Evolutionary conservation across 176 grass and related monocot genomes (phyloP), one percentile per base, ranked within the genome.

Genomic region (Puccinellia tenuiflora): DNA sequence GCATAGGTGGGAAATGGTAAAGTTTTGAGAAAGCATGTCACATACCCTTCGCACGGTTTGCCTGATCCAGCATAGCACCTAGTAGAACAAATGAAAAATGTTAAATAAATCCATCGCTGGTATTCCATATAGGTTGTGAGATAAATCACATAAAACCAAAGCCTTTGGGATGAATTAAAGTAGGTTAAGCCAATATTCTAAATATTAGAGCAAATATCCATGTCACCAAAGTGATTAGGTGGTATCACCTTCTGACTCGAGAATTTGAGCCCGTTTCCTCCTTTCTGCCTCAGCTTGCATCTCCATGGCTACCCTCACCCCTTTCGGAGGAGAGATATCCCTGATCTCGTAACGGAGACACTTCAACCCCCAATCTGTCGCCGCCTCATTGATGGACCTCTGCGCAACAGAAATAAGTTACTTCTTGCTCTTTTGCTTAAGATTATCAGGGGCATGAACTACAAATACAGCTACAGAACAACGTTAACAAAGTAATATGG

Each of bases 231-330:
- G 79, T 33, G 25, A 11, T 18, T 31, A n/a, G 59, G n/a, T 21
- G 55, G 31, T 64, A 50, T 79, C 54, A 98, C 96, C 96, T 95
- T 98, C 96, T 38, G 96, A 98, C 33, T 95, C 93, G 20, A 98
- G 96, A 84, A 98, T 83, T 83, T 98, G 96, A 34, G 95, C 95
- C 52, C 96, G 91, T 6, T 95, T 98, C 83, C 65, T 98, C 86
- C 96, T 95, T 82, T 98, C 96, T 75, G 96, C 96, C 86, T 98
- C 96, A 16, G 91, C 96, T 73, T 98, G 96, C 96, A 98, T 98
- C 74, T 98, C 96, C 96, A 98, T 98, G 85, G 96, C 96, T 51
- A 68, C 85, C 83, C 88, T 95, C 38, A 98, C 90, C 7, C 92
- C 96, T 30, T 75, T 63, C 73, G 96, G 96, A 57, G 96, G 96